Base-by-base conservation (phyloP, 2,329 filamentous ascomycete genomes). In the Talaromyces sp. region DNA sequence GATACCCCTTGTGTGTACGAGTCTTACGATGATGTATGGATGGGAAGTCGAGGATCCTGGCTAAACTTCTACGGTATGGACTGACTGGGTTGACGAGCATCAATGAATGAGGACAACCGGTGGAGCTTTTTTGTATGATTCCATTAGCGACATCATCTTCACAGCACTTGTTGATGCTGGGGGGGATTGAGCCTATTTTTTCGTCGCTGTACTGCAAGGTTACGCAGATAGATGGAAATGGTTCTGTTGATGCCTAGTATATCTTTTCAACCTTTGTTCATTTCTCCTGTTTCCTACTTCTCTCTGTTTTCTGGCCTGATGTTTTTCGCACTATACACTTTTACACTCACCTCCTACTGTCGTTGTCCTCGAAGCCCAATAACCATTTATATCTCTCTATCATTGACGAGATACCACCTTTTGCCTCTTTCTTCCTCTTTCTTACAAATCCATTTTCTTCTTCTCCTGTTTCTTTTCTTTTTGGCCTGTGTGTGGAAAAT, bases 1-100 rank as follows among this genome's bases (percentile, higher is more conserved):
- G 76, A 78, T 78, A 78, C 76, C 76, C 77, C 77, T 75, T 73
- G 71, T 74, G 73, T 73, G 73, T 63, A 63, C 71, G 74, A 73
- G 74, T 78, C 73, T 64, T 59, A 48, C 33, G 60, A 61, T 62
- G 35, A 56, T 62, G 60, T 76, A 73, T 74, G 74, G 75, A 73
- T 68, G 68, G 71, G 73, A 72, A 72, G 72, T 71, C 56, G 60
- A 65, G 72, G 74, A 71, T 72, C 56, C 35, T 71, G 75, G 74
- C 73, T 73, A 72, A 74, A 73, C 72, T 76, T 75, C 72, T 72
- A 69, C 72, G 72, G 60, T 22, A 41, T 72, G 72, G 52, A 56
- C 52, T 67, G 65, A 56, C 52, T 67, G 64, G 68, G 68, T 70
- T 70, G 60, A 65, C 71, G 68, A 67, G 69, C 70, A 56, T 56